A percentile compares a stretch with the other conserved stretches of the same genome.
Evolutionary conservation across 2,329 filamentous ascomycete genomes (phyloP).

Genomic region (Dothideomycetes sp.): DNA sequence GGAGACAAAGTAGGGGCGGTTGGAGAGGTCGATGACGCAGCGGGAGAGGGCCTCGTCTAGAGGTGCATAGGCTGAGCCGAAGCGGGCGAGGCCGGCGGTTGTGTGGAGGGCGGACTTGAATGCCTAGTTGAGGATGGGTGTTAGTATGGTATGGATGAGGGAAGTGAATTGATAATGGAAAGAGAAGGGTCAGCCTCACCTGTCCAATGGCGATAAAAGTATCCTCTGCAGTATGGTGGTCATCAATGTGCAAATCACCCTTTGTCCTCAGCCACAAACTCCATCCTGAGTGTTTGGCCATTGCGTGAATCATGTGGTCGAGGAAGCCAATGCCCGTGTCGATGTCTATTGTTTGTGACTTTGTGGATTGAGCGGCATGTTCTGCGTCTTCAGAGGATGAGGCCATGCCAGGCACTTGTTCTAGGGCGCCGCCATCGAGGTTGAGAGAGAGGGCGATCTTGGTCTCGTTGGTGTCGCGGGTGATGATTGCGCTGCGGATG

Average conservation of each 20-base stretch:
- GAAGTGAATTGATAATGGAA: neutral
- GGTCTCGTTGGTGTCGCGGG: conserved; percentile 94
- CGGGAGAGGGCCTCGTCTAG: conserved; percentile 91
- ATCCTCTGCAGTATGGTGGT: conserved; percentile 97
- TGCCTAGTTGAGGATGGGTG: conserved; percentile 32
- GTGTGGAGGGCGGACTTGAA: conserved; percentile 72
- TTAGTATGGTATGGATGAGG: conserved; percentile 6
- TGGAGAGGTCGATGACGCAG: conserved; percentile 89
- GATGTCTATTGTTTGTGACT: conserved; percentile 75
- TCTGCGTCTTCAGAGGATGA: conserved; percentile 33
- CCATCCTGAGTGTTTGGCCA: conserved; percentile 95
- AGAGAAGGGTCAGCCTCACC: conserved; percentile 13
- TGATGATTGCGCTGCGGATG: conserved; percentile 61
- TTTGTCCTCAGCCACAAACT: conserved; percentile 71
- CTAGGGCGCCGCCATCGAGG: conserved; percentile 70
- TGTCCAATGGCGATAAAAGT: conserved; percentile 79
- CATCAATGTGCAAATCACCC: conserved; percentile 92
- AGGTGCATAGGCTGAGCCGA: conserved; percentile 83
- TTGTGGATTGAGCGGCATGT: conserved; percentile 77
- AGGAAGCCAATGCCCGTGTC: conserved; percentile 95
- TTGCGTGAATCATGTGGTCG: conserved; percentile 96
- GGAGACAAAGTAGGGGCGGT: conserved; percentile 75
- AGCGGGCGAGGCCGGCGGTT: conserved; percentile 73
- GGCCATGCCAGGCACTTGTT: conserved; percentile 48
- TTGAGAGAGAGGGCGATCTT: conserved; percentile 90